Base-by-base conservation (phyloP, 495 filamentous ascomycete species). In the Annulohypoxylon moriforme region DNA sequence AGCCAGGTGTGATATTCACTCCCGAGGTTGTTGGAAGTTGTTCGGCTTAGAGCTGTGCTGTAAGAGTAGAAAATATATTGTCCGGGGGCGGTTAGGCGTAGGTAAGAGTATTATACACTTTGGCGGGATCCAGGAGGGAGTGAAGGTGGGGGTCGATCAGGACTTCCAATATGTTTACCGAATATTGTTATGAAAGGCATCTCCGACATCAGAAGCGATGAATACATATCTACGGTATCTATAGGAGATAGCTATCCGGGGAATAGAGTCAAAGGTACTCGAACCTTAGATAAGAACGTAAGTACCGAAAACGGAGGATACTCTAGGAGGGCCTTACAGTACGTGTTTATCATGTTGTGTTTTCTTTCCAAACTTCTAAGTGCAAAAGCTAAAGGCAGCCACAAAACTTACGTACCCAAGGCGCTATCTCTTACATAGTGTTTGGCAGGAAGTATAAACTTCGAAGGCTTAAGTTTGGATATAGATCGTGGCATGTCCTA, bases 271-370 rank as follows among this genome's bases (percentile, higher is more conserved):
- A 16, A 18, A 25, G 44, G 44, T 53, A 50, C 13, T 36, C n/a
- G 61, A 70, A 65, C 46, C 64, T 33, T 60, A 61, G 50, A 69
- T 63, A 47, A 57, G 18, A 46, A 34, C 20, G 9, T 33, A 22
- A 18, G 11, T 22, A 9, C 44, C 18, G 59, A 42, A 62, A 27
- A 52, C 46, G 33, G 44, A 20, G 31, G n/a, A n/a, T 18, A 2
- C 5, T 49, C 44, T 14, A 49, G 18, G 6, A 9, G 1, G 18
- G 13, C 11, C 16, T 24, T 2, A 20, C 33, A 33, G 25, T 11
- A 49, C 25, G 8, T 49, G 22, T 49, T 49, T 29, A 52, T 52
- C 47, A 52, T 24, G 34, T 29, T 1, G 14, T 57, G 18, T n/a
- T 11, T 9, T 33, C 22, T 44, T 14, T 13, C 31, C 3, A 34